A percentile compares a stretch with the other conserved stretches of the same genome.
These are phyloP conservation scores for Trichosporon faecale DNA, from an alignment of 1,284 basidiomycete species.

Conservation along the genomic window DNA sequence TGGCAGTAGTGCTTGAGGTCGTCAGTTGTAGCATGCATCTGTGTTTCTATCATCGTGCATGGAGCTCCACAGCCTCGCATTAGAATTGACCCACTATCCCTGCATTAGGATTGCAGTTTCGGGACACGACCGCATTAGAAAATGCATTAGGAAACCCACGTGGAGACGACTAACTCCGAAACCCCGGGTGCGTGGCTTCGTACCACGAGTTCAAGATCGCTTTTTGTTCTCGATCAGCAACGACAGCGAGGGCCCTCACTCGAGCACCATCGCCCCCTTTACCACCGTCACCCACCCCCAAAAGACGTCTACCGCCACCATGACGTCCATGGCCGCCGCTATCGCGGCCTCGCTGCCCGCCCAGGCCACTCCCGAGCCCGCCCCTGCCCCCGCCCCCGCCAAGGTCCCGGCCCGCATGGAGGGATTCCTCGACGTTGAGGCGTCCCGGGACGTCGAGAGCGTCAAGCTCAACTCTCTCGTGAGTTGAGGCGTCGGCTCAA, in stretches of 20 bases:
- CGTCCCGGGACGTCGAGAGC: slow-evolving; percentile 69
- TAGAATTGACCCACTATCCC: not conserved
- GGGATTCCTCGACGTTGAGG: slow-evolving; percentile 81
- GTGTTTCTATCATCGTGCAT: not conserved
- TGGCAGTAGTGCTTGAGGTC: not conserved
- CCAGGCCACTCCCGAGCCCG: slow-evolving; percentile 58
- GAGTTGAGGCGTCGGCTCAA: slow-evolving; percentile 41
- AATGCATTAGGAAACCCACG: not conserved
- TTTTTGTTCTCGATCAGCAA: slow-evolving; percentile 10
- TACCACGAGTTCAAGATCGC: not conserved
- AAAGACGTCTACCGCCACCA: slow-evolving; percentile 31
- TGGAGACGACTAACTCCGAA: not conserved
- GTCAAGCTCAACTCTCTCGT: slow-evolving; percentile 84
- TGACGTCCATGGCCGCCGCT: slow-evolving; percentile 73
- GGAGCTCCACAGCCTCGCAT: not conserved
- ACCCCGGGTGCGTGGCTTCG: not conserved
- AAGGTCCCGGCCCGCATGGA: slow-evolving; percentile 81
- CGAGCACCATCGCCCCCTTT: slow-evolving; percentile 1
- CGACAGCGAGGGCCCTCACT: not conserved
- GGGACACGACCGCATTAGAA: not conserved
- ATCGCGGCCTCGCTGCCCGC: slow-evolving; percentile 78
- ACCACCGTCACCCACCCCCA: slow-evolving; percentile 8
- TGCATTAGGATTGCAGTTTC: not conserved
- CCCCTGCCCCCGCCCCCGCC: slow-evolving; percentile 58
- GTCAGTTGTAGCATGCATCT: slow-evolving; percentile 2